phyloP scores from a whole-genome alignment of 805 yeast genomes.

The Hanseniaspora thailandica region DNA sequence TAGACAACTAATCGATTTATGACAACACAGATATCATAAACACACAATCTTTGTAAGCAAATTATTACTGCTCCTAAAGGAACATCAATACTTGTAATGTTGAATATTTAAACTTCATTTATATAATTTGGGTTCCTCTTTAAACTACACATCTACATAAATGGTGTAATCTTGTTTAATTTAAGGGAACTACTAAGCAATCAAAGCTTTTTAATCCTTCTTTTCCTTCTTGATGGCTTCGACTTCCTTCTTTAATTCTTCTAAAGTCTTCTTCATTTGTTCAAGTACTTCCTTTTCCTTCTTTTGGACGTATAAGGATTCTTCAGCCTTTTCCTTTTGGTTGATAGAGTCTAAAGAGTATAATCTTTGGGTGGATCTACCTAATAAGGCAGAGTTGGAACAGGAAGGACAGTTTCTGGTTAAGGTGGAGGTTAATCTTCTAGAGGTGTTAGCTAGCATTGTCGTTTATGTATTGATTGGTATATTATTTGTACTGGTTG shows the following conservation, averaged over 20 bases:
- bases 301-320: conserved; percentile 71
- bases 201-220: conserved; percentile 4
- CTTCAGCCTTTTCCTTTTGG: conserved; percentile 88
- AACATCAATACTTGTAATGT: background rate
- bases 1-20: too few relatives aligned
- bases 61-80: background rate
- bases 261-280: conserved; percentile 64
- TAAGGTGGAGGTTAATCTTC: conserved; percentile 28
- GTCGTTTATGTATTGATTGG: background rate
- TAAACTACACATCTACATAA: too few relatives aligned
- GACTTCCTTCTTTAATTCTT: conserved; percentile 43
- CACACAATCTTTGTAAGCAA: too few relatives aligned
- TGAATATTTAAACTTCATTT: background rate
- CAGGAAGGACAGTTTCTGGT: conserved; percentile 29
- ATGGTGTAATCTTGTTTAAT: too few relatives aligned
- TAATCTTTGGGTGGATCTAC: conserved; percentile 35
- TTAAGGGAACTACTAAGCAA: background rate
- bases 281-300: conserved; percentile 83
- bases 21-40: too few relatives aligned
- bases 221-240: conserved; percentile 16
- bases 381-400: conserved; percentile 47
- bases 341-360: conserved; percentile 46
- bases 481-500: background rate
- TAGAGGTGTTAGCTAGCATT: conserved; percentile 11
- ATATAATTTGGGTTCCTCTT: too few relatives aligned